These are phyloP conservation scores for Sedum album DNA, from an alignment of 164 flowering plant species.

Conservation along the genomic window DNA sequence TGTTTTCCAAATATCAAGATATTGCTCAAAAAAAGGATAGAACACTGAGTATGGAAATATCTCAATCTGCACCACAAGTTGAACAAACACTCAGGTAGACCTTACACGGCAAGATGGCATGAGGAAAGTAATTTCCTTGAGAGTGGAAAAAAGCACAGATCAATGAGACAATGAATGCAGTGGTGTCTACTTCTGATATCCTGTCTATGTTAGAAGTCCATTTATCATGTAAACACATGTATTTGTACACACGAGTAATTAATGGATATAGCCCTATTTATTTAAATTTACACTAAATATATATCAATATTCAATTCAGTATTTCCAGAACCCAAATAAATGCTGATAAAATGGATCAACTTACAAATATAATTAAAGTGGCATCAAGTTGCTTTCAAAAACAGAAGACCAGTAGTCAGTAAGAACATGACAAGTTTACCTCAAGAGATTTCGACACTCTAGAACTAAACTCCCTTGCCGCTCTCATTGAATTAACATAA, in stretches of 20 bases:
- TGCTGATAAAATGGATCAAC: neutral
- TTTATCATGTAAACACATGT: no score
- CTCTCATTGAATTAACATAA: slow-evolving; percentile 82
- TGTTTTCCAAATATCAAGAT: slow-evolving; percentile 89
- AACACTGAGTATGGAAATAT: slow-evolving; percentile 94
- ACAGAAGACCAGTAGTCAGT: neutral
- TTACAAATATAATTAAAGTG: neutral
- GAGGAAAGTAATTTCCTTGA: neutral
- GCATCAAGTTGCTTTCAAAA: neutral
- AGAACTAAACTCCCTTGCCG: slow-evolving; percentile 84
- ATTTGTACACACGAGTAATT: no score
- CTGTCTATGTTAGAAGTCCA: no score
- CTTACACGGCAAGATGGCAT: neutral
- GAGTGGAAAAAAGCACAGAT: neutral
- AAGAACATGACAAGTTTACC: slow-evolving; percentile 29
- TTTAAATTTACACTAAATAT: neutral
- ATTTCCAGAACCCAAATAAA: neutral
- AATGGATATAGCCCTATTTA: neutral
- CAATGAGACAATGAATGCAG: no score
- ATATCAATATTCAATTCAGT: neutral
- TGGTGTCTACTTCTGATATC: no score
- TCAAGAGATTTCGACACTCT: slow-evolving; percentile 67
- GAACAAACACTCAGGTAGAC: neutral
- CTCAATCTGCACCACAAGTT: slow-evolving; percentile 62
- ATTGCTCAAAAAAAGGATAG: slow-evolving; percentile 95